These are phyloP conservation scores for Microsporum ferrugineum DNA, from an alignment of 2,329 filamentous ascomycete species.

Conservation along the genomic window DNA sequence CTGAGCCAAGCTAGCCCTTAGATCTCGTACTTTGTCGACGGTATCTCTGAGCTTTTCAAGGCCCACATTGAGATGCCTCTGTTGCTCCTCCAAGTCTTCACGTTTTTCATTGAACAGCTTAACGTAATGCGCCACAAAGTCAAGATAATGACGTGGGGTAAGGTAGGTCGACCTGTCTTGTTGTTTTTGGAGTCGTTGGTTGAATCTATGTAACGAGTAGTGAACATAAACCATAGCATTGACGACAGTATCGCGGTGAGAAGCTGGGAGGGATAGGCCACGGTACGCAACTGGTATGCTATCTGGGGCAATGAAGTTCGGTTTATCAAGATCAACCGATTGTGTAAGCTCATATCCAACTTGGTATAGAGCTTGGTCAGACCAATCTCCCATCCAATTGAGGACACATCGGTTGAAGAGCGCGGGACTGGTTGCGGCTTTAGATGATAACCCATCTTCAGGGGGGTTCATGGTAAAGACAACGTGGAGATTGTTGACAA, in stretches of 20 bases:
- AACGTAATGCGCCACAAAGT: conserved; percentile 96
- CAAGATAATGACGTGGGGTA: conserved; percentile 91
- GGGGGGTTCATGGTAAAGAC: conserved; percentile 99
- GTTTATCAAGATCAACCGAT: conserved; percentile 85
- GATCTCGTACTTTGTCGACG: conserved; percentile 89
- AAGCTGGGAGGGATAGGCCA: conserved; percentile 69
- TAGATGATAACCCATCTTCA: conserved; percentile 84
- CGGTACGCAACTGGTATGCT: conserved; percentile 88
- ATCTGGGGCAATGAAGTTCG: conserved; percentile 75
- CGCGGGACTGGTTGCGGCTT: conserved; percentile 92
- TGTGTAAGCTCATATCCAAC: conserved; percentile 92
- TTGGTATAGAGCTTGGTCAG: conserved; percentile 95
- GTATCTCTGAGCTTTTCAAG: conserved; percentile 95
- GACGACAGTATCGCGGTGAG: conserved; percentile 81
- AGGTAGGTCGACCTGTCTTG: conserved; percentile 88
- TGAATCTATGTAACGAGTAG: conserved; percentile 85
- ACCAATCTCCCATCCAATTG: conserved; percentile 99
- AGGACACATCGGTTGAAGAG: conserved; percentile 99
- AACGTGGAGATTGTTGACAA: conserved; percentile 96
- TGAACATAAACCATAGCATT: conserved; percentile 99
- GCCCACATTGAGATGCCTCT: conserved; percentile 94
- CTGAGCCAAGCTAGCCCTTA: conserved; percentile 78
- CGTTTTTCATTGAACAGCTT: conserved; percentile 97
- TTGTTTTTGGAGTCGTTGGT: conserved; percentile 75
- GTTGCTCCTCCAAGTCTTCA: conserved; percentile 95